These are phyloP conservation scores for Sugiyamaella qingdaonensis DNA, from an alignment of 805 yeast genomes.

Conservation along the genomic window DNA sequence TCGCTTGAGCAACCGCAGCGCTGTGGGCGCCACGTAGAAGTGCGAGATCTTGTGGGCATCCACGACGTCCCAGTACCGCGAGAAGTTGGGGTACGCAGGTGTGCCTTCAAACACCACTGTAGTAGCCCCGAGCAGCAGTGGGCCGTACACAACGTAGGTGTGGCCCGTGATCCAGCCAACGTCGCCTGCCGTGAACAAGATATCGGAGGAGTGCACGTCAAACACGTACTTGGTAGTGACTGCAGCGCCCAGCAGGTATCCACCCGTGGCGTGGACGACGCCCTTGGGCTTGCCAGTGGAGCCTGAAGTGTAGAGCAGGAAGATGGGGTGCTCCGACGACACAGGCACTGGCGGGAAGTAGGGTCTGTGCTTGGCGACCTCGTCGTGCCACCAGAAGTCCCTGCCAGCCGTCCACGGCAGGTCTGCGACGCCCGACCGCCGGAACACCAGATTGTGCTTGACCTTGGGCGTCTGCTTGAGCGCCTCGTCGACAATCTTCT, in stretches of 20 bases:
- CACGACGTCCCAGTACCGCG: constrained; percentile 93
- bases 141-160: constrained; percentile 92
- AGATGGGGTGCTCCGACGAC: constrained; percentile 88
- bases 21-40: constrained; percentile 95
- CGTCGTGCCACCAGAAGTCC: constrained; percentile 96
- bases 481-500: constrained; percentile 94
- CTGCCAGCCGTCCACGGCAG: constrained; percentile 73
- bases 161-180: constrained; percentile 99
- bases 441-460: constrained; percentile 75
- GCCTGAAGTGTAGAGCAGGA: constrained; percentile 93
- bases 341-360: constrained; percentile 87
- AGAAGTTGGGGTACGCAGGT: constrained; percentile 92
- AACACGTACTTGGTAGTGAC: constrained; percentile 88
- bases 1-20: constrained; percentile 76
- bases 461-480: constrained; percentile 66
- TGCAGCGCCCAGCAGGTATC: constrained; percentile 88
- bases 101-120: constrained; percentile 95
- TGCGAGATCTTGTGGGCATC: constrained; percentile 83
- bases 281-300: constrained; percentile 99
- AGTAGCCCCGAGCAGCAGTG: constrained; percentile 79
- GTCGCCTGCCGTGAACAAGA: constrained; percentile 94
- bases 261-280: constrained; percentile 91
- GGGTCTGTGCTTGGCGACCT: constrained; percentile 70
- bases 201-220: constrained; percentile 84
- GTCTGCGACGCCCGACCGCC: constrained; percentile 69